Evolutionary conservation across 2,329 filamentous ascomycete species (phyloP).

Genomic region (Exophiala aquamarina): DNA sequence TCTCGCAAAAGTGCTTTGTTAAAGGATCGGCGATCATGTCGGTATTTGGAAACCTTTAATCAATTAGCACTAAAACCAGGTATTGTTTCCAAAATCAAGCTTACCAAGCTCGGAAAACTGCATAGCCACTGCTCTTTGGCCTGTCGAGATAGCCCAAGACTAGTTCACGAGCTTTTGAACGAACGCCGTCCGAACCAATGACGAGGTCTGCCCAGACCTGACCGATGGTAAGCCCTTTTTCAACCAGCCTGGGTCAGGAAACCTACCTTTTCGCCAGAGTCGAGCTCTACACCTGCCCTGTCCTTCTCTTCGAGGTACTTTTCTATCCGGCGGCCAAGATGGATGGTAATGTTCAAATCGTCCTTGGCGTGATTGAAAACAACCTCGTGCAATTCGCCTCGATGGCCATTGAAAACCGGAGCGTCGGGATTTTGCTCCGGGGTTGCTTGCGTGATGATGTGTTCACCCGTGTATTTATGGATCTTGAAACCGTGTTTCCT

Average conservation of each 20-base stretch:
- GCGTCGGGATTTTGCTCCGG: conserved; percentile 47
- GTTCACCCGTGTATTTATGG: conserved; percentile 62
- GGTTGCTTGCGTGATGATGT: conserved; percentile 57
- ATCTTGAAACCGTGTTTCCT: conserved; percentile 59
- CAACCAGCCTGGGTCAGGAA: background rate
- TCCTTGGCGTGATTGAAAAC: conserved; percentile 59
- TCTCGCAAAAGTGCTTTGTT: conserved; percentile 25
- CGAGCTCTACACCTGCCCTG: conserved; percentile 53
- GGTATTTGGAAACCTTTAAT: conserved; percentile 32
- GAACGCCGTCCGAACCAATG: conserved; percentile 22
- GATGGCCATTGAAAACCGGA: conserved; percentile 61
- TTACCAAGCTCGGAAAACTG: conserved; percentile 31
- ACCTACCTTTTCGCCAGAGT: conserved; percentile 46
- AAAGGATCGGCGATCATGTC: conserved; percentile 25
- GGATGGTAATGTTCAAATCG: conserved; percentile 56
- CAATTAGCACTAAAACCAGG: conserved; percentile 35
- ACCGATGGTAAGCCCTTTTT: conserved; percentile 3
- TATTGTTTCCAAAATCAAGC: conserved; percentile 40
- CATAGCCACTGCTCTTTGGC: conserved; percentile 33
- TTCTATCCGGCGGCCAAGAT: conserved; percentile 52
- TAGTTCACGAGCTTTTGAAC: conserved; percentile 23
- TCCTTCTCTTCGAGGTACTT: conserved; percentile 57
- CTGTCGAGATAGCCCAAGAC: conserved; percentile 34
- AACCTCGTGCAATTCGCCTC: conserved; percentile 61
- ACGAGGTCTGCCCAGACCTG: conserved; percentile 19